Percentiles rank a stretch among this genome's conserved stretches.
These are phyloP conservation scores for Hyaloscypha hepaticicola DNA, from an alignment of 495 filamentous ascomycete species.

Conservation along the genomic window DNA sequence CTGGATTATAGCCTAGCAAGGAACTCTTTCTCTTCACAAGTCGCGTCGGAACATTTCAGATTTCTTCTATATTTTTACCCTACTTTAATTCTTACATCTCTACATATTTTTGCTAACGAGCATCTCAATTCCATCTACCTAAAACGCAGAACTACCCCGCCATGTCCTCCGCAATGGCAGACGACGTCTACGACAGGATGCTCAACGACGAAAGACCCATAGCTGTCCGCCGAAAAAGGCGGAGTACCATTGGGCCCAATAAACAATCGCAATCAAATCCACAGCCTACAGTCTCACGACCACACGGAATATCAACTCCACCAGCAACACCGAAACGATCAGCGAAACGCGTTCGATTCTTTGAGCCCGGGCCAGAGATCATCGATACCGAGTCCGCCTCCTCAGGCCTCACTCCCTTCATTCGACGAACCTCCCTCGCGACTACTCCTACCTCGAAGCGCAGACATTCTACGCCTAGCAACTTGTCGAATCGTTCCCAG, in stretches of 20 bases:
- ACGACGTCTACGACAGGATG: conserved; percentile 5
- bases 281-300: conserved; percentile 2
- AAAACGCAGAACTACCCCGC: conserved; percentile 8
- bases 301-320: conserved; percentile 29
- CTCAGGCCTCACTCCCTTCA: conserved; percentile 68
- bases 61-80: conserved; percentile 3
- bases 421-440: conserved; percentile 57
- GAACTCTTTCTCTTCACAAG: background rate
- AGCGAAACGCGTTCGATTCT: conserved; percentile 70
- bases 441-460: conserved; percentile 46
- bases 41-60: conserved; percentile 1
- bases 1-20: conserved; percentile 2
- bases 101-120: background rate
- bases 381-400: conserved; percentile 39
- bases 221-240: conserved; percentile 24
- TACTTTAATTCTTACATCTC: background rate
- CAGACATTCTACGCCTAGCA: conserved; percentile 42
- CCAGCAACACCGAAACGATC: conserved; percentile 34
- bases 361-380: conserved; percentile 59
- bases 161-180: conserved; percentile 11
- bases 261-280: conserved; percentile 14
- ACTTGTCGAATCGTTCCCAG: conserved; percentile 20
- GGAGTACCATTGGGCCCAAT: conserved; percentile 15
- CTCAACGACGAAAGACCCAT: conserved; percentile 25
- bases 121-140: background rate